phyloP scores from a whole-genome alignment of 179 eudicot species.

The Heliamphora pulchella region DNA sequence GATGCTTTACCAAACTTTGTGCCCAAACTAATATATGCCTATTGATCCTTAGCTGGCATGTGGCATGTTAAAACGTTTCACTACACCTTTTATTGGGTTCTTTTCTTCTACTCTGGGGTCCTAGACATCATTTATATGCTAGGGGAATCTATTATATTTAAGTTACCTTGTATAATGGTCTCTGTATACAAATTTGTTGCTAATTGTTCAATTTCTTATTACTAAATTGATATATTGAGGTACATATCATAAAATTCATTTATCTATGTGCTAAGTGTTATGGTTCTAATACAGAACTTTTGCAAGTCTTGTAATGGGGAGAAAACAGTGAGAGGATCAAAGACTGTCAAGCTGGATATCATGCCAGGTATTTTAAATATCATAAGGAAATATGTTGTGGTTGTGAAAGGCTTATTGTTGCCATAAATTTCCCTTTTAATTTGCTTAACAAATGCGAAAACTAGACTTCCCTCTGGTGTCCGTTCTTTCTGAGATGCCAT shows the following conservation, averaged over 20 bases:
- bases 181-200: neutral
- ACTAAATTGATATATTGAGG: neutral
- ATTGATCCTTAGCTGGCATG: neutral
- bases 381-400: neutral
- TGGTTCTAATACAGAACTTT: slow-evolving; percentile 36
- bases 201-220: neutral
- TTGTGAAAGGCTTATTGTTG: neutral
- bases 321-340: slow-evolving; percentile 53
- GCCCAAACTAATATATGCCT: neutral
- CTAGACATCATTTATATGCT: neutral
- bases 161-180: neutral
- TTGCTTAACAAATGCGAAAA: neutral
- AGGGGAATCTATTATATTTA: neutral
- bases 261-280: slow-evolving; percentile 3
- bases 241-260: neutral
- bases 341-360: slow-evolving; percentile 65
- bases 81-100: neutral
- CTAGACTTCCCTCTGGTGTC: neutral
- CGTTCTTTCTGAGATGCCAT: neutral
- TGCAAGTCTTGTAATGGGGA: slow-evolving; percentile 78
- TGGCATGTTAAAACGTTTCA: neutral
- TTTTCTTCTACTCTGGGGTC: neutral
- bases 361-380: slow-evolving; percentile 53
- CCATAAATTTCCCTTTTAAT: slow-evolving; percentile 1
- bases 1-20: neutral